Evolutionary conservation across 352 stramenopile species (phyloP), one percentile per base, ranked within the genome.

Genomic region (Pythium pectinolyticum): DNA sequence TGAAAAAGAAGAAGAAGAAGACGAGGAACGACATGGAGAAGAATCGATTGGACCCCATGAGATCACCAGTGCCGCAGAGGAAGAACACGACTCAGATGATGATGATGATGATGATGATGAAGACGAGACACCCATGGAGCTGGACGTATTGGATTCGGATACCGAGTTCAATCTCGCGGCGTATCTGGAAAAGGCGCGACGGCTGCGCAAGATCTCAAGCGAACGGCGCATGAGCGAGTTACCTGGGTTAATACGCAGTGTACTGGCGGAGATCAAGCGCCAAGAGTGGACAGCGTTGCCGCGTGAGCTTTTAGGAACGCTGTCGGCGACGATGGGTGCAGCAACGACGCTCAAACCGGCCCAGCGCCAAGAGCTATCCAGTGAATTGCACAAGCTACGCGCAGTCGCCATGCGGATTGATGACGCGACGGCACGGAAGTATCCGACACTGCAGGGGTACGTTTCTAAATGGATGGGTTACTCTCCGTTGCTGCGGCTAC

Each of bases 201-300:
- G 41, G 19, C 41, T 66, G 31, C 59, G 50, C 28, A 60, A 60
- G 49, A 59, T 59, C 30, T 66, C 59, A 22, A 55, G 49, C 31
- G 49, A 66, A 15, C 28, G 50, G 2, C 59, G 50, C 20, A 55
- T 60, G 41, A 20, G 24, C 32, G 49, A 66, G 49, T 32, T 66
- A 5, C 59, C 59, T 7, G 41, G 30, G 3, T 24, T 66, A 5
- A 66, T 66, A 11, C 30, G 28, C 5, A 22, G 27, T 3, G 28
- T 66, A 15, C 12, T 60, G 19, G 24, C n/a, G 0, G 39, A 55
- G 50, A 48, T 66, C 12, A 20, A 48, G 1, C 37, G 37, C 19
- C 57, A 52, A 10, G 35, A 57, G 19, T 65, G 57, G 57, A 27
- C 30, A 5, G 9, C 20, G 5, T 50, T 65, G 57, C 57, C 57